Base-by-base conservation (phyloP, 495 filamentous ascomycete genomes). In the Lichina pygmaea region DNA sequence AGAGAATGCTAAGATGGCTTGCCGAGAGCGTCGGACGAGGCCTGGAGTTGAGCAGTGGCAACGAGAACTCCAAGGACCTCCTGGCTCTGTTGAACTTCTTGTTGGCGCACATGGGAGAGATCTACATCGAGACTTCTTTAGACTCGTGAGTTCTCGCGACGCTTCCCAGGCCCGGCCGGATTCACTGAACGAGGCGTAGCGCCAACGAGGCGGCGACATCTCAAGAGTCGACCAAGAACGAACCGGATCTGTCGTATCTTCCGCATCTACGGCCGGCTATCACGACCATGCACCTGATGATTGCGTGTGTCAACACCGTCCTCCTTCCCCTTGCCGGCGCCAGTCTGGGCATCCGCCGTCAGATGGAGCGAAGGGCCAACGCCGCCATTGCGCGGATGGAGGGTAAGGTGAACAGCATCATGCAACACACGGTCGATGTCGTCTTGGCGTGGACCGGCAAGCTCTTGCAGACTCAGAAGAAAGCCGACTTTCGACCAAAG, bases 1-100 rank as follows among this genome's bases (percentile, higher is more conserved):
- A 95, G 59, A 71, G 89, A 43, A 95, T 99, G 85, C 68, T 99
- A 33, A 92, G 80, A 53, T 99, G 91, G 91, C 66, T 99, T 31
- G 89, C 91, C 32, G 91, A 99, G 61, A 84, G 78, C 45, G 86
- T 99, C 44, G 81, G 86, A n/a, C 66, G 91, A 50, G 80, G 81
- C 0, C 66, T 99, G 33, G 91, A 99, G 55, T 66, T 99, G 39
- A 81, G 78, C 34, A 78, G 79, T 17, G 73, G 72, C 41, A 81
- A 68, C 50, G 91, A 95, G 49, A 93, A 83, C 8, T 83, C 89
- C 31, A 95, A 89, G 58, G 91, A 99, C 59, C 81, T 95, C 38
- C 72, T 74, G n/a, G 74, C 81, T 47, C 67, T 94, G 13, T 64
- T 94, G 38, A 79, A 77, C 56, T 72, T 95, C 7, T 71, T 99